phyloP scores from a whole-genome alignment of 768 basidiomycete genomes.

The Xerocomellus intermedius region DNA sequence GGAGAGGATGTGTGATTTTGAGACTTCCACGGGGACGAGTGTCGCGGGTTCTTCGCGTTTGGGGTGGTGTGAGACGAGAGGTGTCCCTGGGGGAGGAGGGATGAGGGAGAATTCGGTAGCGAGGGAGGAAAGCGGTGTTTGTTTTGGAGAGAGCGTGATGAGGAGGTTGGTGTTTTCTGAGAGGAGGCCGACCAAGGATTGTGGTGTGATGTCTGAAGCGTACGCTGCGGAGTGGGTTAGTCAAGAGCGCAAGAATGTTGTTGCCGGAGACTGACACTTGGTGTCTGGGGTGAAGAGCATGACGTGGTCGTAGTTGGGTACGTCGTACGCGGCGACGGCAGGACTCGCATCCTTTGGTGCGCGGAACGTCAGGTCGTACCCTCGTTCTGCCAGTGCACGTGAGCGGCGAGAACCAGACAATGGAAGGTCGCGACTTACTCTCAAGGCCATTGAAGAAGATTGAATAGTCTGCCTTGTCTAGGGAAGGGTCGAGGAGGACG shows the following conservation, averaged over 20 bases:
- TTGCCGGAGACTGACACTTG: slow-evolving; percentile 57
- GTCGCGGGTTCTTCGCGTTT: slow-evolving; percentile 62
- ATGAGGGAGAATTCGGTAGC: slow-evolving; percentile 91
- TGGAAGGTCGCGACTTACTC: slow-evolving; percentile 43
- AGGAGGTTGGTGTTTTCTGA: slow-evolving; percentile 78
- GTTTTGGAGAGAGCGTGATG: slow-evolving; percentile 73
- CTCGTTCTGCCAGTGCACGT: slow-evolving; percentile 51
- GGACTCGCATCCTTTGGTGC: slow-evolving; percentile 73
- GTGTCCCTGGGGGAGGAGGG: slow-evolving; percentile 80
- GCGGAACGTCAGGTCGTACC: slow-evolving; percentile 87
- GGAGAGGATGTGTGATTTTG: slow-evolving; percentile 45
- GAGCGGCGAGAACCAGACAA: background rate
- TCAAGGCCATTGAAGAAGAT: slow-evolving; percentile 78
- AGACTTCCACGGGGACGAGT: slow-evolving; percentile 62
- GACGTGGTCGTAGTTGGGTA: slow-evolving; percentile 79
- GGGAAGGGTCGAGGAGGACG: slow-evolving; percentile 73
- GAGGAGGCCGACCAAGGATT: slow-evolving; percentile 71
- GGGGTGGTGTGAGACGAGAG: slow-evolving; percentile 84
- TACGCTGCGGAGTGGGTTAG: slow-evolving; percentile 44
- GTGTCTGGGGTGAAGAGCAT: slow-evolving; percentile 82
- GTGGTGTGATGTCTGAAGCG: slow-evolving; percentile 75
- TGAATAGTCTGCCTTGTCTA: slow-evolving; percentile 69
- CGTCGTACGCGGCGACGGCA: slow-evolving; percentile 63
- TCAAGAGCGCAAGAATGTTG: too few relatives aligned
- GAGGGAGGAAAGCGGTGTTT: slow-evolving; percentile 70